A percentile compares a stretch with the other conserved stretches of the same genome.
Evolutionary conservation across 2,329 filamentous ascomycete genomes (phyloP).

Genomic region (Sordariomycetes sp.): DNA sequence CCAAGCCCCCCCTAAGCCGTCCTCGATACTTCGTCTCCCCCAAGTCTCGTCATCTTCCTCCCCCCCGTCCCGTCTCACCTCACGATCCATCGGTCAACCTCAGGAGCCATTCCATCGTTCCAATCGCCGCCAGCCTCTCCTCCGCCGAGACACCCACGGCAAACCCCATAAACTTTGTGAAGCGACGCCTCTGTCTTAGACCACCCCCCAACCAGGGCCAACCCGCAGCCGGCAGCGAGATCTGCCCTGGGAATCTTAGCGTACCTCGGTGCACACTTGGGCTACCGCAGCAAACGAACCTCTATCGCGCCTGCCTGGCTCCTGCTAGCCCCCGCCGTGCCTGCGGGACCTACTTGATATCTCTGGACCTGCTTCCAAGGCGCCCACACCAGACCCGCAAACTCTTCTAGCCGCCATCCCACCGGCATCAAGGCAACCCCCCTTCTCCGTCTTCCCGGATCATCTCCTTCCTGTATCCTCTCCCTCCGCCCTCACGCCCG

Average conservation of each 20-base stretch:
- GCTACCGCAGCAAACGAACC: not conserved
- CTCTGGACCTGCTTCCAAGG: not conserved
- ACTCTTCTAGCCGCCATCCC: not conserved
- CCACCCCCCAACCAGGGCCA: not conserved
- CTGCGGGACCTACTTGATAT: no score
- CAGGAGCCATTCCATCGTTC: not conserved
- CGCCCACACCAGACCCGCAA: not conserved
- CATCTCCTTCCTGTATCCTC: not conserved
- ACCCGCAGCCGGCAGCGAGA: not conserved
- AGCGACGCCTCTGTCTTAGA: not conserved
- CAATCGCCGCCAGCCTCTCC: not conserved
- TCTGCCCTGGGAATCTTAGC: not conserved
- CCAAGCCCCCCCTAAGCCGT: not conserved
- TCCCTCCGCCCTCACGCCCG: not conserved
- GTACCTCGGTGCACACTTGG: not conserved
- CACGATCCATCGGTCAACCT: not conserved
- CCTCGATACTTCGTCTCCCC: not conserved
- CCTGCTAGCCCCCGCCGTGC: no score
- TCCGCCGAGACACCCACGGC: not conserved
- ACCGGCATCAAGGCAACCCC: not conserved
- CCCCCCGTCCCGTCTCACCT: not conserved
- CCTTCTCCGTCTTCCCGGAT: not conserved
- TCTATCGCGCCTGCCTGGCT: not conserved
- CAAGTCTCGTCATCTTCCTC: not conserved
- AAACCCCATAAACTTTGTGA: not conserved